Conservation (phyloP, 2,329 filamentous ascomycete species). For the Aurifilum marmelostoma region DNA sequence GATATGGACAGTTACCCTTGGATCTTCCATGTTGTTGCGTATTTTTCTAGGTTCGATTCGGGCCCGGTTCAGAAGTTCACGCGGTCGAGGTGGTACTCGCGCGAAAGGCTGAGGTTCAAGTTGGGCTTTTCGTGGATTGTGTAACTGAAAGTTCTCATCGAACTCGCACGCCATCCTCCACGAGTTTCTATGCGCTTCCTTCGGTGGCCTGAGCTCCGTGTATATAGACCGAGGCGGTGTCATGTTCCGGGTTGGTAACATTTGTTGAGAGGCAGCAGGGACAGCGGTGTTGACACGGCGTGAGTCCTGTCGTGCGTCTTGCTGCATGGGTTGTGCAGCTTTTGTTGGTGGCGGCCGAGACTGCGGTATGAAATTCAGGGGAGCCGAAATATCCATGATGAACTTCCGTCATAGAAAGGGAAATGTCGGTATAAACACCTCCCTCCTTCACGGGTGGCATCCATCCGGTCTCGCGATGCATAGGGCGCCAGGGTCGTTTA, state of each 20-base stretch:
- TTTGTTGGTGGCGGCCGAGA: neutral
- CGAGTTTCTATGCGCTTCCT: neutral
- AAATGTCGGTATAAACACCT: neutral
- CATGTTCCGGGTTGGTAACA: neutral
- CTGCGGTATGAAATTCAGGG: neutral
- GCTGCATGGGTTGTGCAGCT: neutral
- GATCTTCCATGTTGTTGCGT: neutral
- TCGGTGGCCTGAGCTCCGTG: neutral
- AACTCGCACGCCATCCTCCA: constrained; percentile 10
- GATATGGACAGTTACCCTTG: neutral
- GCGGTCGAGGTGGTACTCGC: neutral
- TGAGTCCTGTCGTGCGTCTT: neutral
- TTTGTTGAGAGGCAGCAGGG: neutral
- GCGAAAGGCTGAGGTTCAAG: neutral
- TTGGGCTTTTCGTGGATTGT: neutral
- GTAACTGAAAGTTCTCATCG: neutral
- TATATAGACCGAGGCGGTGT: constrained; percentile 1
- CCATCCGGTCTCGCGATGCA: constrained; percentile 3
- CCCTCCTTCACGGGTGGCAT: constrained; percentile 1
- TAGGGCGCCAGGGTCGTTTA: neutral
- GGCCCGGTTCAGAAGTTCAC: neutral
- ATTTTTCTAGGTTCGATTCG: neutral
- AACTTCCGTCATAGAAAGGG: neutral
- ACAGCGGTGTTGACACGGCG: neutral
- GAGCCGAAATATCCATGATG: neutral